Evolutionary conservation across 2,329 filamentous ascomycete genomes (phyloP), one percentile per base, ranked within the genome.

Genomic region (Colletotrichum truncatum): DNA sequence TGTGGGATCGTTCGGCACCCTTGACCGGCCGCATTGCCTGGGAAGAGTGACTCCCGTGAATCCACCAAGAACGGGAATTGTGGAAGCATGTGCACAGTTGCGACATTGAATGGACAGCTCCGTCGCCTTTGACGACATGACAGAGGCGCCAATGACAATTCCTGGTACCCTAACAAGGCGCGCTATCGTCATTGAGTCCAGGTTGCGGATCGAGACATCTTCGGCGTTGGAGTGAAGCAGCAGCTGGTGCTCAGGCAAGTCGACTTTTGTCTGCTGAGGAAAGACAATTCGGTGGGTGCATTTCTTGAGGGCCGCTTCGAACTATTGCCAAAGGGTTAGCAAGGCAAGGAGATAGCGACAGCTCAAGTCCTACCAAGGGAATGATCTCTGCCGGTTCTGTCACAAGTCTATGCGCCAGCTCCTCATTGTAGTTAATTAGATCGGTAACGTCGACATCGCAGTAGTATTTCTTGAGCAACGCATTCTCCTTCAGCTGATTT

Each of bases 371-470:
- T 81, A 97, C 94, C 57, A 98, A 82, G 66, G 96, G 95, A 64
- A 99, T 96, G 60, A 97, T 92, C 62, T 98, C 94, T 46, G 91
- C 91, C 4, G 96, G 97, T 75, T 98, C 93, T 51, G 92, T 96
- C 18, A 91, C 92, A 67, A 99, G 85, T 74, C 91, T 90, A 78
- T 98, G 93, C 26, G 95, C 96, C 66, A 99, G 85, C 77, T 98
- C 94, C 79, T 98, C 95, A 74, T 97, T 96, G 81, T 94, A 98
- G 67, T 92, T 96, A 77, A 98, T 98, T 64, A 99, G 83, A 77
- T 99, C 95, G 67, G 92, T 93, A 72, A 99, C 93, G 77, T 99
- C 94, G 75, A 99, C 88, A 77, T 99, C 95, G 82, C 96, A 98
- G 78, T 91, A 98, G 81, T 94, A 98, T 73, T 94, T 94, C 77